Evolutionary conservation across 1,284 basidiomycete genomes (phyloP), one percentile per base, ranked within the genome.

Genomic region (Leccinum pallidistipes): DNA sequence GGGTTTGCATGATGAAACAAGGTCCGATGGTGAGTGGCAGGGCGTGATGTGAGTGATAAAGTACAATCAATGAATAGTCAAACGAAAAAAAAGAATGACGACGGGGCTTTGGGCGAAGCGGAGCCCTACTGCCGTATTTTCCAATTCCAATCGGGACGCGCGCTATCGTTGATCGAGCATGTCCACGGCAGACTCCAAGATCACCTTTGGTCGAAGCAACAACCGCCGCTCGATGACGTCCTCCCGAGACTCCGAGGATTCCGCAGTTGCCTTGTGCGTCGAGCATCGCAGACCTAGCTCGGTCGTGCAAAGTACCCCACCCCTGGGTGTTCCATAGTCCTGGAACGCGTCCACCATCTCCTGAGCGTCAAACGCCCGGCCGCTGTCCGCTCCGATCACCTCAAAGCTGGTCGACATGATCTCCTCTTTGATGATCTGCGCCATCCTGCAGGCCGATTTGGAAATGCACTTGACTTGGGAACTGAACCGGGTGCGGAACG

Each of bases 381-480:
- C 81, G 59, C 81, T 79, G 59, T 87, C 83, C 1, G 84, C 80
- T 32, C 83, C 79, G 50, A 88, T 74, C 40, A 90, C 81, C 67
- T 90, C 86, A 68, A 90, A 90, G 64, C 81, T 83, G 4, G 88
- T 87, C 6, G 85, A 87, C 79, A 90, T 83, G 68, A 89, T 88
- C 63, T 89, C 87, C 68, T 90, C 87, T 50, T 83, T 77, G 49
- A 83, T 82, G 51, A 88, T 82, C 53, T 78, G 80, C 5, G 86
- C 85, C 40, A 90, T 74, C 59, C 80, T 80, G 69, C 82, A 82
- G 24, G 86, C 86, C 0, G 85, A 79, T 59, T 81, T 81, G 12
- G 87, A 83, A 59, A 90, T 86, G 18, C 87, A 81, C 27, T 80
- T 80, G 9, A 88, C 79, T 68, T 87, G 86, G 27, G 84, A 75